Evolutionary conservation across 1,284 basidiomycete genomes (phyloP), one percentile per base, ranked within the genome.

Genomic region (Violaceomyces palustris): DNA sequence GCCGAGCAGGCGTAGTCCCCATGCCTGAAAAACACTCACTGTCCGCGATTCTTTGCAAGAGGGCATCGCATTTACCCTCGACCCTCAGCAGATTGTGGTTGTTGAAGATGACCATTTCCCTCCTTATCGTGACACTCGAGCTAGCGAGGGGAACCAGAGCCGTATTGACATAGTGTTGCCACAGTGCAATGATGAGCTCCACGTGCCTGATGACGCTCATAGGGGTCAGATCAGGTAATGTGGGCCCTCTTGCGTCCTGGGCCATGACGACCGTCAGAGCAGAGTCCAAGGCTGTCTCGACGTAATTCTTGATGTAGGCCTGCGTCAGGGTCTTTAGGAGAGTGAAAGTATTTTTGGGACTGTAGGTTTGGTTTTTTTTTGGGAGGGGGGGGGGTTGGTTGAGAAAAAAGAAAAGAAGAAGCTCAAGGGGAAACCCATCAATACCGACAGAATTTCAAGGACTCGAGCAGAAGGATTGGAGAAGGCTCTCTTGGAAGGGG

Each of bases 111-210:
- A 83, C 81, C 87, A 97, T 93, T 74, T 98, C 94, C 22, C 93
- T 82, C 31, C 94, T 82, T 26, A 86, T 81, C 0, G 89, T 91
- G 1, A 93, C 87, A 0, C 87, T 87, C 6, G 83, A 82, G 45
- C 83, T 84, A 0, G 90, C 85, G 4, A 99, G 79, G 0, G 94
- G 93, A 9, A 97, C 78, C 6, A 99, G 75, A 0, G 92, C 93
- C 14, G 88, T 88, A 35, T 86, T 86, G 60, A 90, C 83, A 74
- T 98, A 99, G 73, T 90, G 87, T 73, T 98, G 94, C 92, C 92
- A 97, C 3, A 99, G 80, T 69, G 94, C 87, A 65, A 87, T 88
- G 48, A 94, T 85, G 39, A 94, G 81, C 74, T 94, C 91, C n/a
- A 86, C 82, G 1, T 81, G 79, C 53, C 80, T 81, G 46, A 98